Evolutionary conservation across 1,139 yeast species (phyloP).

Genomic region (Yamadazyma trypodendri): DNA sequence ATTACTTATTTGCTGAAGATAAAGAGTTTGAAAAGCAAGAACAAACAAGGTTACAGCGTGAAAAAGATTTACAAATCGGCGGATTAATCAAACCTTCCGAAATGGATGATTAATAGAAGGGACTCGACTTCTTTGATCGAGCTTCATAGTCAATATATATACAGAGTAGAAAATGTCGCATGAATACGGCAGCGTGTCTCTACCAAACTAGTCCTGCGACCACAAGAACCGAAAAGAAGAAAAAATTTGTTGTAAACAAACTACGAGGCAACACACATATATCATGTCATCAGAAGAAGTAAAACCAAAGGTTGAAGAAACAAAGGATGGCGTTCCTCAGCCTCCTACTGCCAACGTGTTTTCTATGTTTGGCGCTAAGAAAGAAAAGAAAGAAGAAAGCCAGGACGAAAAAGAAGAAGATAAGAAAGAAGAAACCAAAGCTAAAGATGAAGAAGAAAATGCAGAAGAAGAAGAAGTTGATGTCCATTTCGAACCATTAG

Average conservation of each 20-base stretch:
- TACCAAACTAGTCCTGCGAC: too few species aligned
- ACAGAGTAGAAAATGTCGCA: too few species aligned
- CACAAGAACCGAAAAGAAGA: constrained; percentile 7
- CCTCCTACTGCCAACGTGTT: constrained; percentile 79
- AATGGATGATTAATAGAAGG: constrained; percentile 69
- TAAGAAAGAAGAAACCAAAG: constrained; percentile 27
- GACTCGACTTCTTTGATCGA: too few species aligned
- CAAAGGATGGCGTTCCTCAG: constrained; percentile 23
- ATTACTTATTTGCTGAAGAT: constrained; percentile 92
- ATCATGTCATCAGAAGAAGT: constrained; percentile 40
- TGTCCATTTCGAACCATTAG: constrained; percentile 95
- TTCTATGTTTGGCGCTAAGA: constrained; percentile 84
- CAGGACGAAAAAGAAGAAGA: constrained; percentile 40
- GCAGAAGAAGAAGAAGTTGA: constrained; percentile 91
- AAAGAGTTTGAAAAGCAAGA: constrained; percentile 75
- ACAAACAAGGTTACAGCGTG: constrained; percentile 67
- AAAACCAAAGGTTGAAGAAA: constrained; percentile 22
- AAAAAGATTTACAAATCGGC: constrained; percentile 84
- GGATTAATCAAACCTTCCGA: constrained; percentile 97
- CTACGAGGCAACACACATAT: background rate
- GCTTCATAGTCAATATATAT: too few species aligned
- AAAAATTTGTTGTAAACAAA: constrained; percentile 4
- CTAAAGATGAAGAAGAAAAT: constrained; percentile 47
- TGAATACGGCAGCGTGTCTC: too few species aligned
- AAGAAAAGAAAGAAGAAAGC: constrained; percentile 53